Conservation (phyloP, 2,329 filamentous ascomycete genomes). For the Verticillium zaregamsianum region DNA sequence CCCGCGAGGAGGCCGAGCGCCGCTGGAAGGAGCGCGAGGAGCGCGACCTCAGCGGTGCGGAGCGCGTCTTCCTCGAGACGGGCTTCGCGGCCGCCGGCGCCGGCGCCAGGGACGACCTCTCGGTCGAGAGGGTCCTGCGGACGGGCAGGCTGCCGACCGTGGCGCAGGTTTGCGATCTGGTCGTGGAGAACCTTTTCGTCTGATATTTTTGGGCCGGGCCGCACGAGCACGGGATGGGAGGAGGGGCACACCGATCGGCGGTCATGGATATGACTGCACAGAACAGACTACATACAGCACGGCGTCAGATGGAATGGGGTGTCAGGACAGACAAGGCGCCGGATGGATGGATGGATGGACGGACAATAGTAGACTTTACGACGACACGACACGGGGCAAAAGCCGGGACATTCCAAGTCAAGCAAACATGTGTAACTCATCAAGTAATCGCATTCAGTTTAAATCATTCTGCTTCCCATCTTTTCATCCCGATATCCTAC, state of each 20-base stretch:
- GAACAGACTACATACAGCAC: not conserved
- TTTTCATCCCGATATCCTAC: not conserved
- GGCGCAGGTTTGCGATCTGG: constrained; percentile 39
- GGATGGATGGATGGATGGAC: not conserved
- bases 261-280: too few relatives aligned
- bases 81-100: constrained; percentile 31
- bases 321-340: not conserved
- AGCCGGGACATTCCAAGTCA: not conserved
- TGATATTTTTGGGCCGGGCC: constrained; percentile 12
- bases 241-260: too few relatives aligned
- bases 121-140: constrained; percentile 27
- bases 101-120: constrained; percentile 11
- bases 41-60: constrained; percentile 48
- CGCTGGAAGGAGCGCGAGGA: constrained; percentile 66
- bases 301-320: not conserved
- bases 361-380: not conserved
- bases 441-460: not conserved
- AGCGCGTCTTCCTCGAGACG: constrained; percentile 54
- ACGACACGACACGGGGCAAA: not conserved
- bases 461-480: not conserved
- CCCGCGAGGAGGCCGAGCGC: constrained; percentile 67
- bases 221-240: too few relatives aligned
- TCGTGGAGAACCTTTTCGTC: constrained; percentile 39
- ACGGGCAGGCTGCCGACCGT: constrained; percentile 31
- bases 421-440: not conserved